Base-by-base conservation (phyloP, 345 rosid genomes). In the Pelargonium nanum region DNA sequence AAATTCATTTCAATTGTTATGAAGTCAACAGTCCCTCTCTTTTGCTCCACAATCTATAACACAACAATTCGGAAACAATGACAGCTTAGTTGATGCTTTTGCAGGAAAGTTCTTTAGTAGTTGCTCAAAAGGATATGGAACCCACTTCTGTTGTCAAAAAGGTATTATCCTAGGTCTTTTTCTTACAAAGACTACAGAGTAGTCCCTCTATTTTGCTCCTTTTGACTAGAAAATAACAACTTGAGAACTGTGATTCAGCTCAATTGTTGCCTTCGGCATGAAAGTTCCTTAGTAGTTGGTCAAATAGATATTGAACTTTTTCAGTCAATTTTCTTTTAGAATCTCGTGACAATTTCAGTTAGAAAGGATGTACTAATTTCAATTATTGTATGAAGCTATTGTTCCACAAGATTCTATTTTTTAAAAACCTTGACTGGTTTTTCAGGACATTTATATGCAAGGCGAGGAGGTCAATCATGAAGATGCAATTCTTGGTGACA, bases 401-500 rank as follows among this genome's bases (percentile, higher is more conserved):
- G n/a, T n/a, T n/a, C 19, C 17, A 24, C 8, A 1, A 20, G 26
- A 13, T 16, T 32, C 4, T 4, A 48, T 19, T 15, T 51, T n/a
- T n/a, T n/a, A n/a, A n/a, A n/a, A n/a, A n/a, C n/a, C n/a, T n/a
- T n/a, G n/a, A n/a, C n/a, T n/a, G 23, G 50, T 57, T 61, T 19
- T 32, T 23, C 22, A 69, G 77, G 77, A 57, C 44, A 67, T 64
- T 65, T 65, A 6, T 32, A n/a, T n/a, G n/a, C 54, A 57, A 48
- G 56, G 44, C 56, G 12, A 20, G 7, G 60, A 59, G 62, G 65
- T 61, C 44, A 59, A 58, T 61, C 58, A 53, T 4, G 71, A 55
- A 44, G 71, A 79, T 58, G 63, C 62, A 48, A 65, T 59, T 55
- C 71, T 68, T 23, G 30, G 68, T 30, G 22, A 34, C 53, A 54